phyloP scores from a whole-genome alignment of 129 eudicot species.

The Erigeron canadensis region DNA sequence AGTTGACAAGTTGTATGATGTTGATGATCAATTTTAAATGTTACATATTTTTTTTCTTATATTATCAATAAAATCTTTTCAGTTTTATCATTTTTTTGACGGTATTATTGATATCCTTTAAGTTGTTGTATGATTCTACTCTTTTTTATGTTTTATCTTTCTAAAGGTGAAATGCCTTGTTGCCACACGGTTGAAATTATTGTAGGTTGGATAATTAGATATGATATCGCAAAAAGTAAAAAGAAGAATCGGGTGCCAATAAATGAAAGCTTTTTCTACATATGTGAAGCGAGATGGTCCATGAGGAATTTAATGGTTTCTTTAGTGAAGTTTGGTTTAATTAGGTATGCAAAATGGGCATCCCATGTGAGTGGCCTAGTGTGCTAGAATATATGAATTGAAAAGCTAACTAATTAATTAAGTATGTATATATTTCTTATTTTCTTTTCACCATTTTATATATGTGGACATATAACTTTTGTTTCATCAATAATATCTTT shows the following conservation, averaged over 20 bases:
- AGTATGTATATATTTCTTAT: too few species aligned
- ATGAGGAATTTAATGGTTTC: slow-evolving; percentile 20
- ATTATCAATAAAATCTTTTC: slow-evolving; percentile 2
- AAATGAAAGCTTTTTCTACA: neutral
- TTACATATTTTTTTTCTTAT: slow-evolving; percentile 5
- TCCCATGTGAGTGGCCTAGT: slow-evolving; percentile 18
- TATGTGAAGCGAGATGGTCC: slow-evolving; percentile 1
- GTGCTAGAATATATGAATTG: neutral
- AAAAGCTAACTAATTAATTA: too few species aligned
- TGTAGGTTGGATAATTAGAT: neutral
- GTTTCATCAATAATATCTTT: too few species aligned
- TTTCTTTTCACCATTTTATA: too few species aligned
- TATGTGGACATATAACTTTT: too few species aligned
- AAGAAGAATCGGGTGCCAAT: slow-evolving; percentile 1
- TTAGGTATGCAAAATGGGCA: slow-evolving; percentile 25
- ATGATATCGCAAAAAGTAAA: neutral
- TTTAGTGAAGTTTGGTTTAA: slow-evolving; percentile 24
- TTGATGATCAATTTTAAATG: slow-evolving; percentile 22
- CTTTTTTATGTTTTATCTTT: too few species aligned
- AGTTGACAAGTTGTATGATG: slow-evolving; percentile 22
- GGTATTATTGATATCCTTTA: too few species aligned
- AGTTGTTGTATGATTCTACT: too few species aligned
- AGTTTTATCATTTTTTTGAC: too few species aligned
- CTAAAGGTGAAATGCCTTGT: neutral
- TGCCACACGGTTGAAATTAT: neutral